A percentile compares a stretch with the other conserved stretches of the same genome.
Conservation (phyloP, 1,139 yeast species). For the Diutina siamensis region DNA sequence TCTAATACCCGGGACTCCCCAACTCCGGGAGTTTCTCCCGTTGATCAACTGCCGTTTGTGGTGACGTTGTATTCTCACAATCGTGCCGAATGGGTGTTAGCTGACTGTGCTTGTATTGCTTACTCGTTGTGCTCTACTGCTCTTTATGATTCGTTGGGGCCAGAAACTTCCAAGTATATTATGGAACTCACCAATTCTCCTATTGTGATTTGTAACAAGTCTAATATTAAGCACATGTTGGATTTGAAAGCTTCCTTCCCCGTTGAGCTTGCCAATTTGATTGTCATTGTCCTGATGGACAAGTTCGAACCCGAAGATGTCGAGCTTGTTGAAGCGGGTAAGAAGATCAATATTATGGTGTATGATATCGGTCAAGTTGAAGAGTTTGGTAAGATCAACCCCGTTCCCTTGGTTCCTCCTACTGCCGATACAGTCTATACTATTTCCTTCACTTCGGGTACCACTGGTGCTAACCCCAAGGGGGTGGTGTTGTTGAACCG, state of each 20-base stretch:
- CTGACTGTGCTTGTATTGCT: conserved; percentile 48
- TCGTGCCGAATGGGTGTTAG: conserved; percentile 45
- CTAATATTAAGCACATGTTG: conserved; percentile 32
- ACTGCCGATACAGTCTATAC: conserved; percentile 17
- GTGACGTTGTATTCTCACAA: conserved; percentile 49
- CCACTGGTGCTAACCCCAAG: conserved; percentile 27
- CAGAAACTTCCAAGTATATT: conserved; percentile 46
- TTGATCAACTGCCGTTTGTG: conserved; percentile 25
- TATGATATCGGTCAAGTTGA: conserved; percentile 24
- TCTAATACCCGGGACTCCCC: conserved; percentile 13
- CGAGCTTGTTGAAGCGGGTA: conserved; percentile 7
- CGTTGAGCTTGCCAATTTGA: conserved; percentile 17
- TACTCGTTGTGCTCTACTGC: conserved; percentile 47
- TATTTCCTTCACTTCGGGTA: conserved; percentile 25
- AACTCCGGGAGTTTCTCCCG: conserved; percentile 13
- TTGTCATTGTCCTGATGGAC: conserved; percentile 35
- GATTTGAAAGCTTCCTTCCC: conserved; percentile 22
- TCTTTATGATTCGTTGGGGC: conserved; percentile 54
- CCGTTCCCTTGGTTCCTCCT: conserved; percentile 14
- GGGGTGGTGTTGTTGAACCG: conserved; percentile 25
- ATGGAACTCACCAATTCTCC: conserved; percentile 46
- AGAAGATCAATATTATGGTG: conserved; percentile 14
- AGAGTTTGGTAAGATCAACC: conserved; percentile 15
- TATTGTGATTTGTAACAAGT: conserved; percentile 37
- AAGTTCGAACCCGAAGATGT: conserved; percentile 8